Evolutionary conservation across 2,329 filamentous ascomycete species (phyloP), one percentile per base, ranked within the genome.

Genomic region (Aspergillus piperis): DNA sequence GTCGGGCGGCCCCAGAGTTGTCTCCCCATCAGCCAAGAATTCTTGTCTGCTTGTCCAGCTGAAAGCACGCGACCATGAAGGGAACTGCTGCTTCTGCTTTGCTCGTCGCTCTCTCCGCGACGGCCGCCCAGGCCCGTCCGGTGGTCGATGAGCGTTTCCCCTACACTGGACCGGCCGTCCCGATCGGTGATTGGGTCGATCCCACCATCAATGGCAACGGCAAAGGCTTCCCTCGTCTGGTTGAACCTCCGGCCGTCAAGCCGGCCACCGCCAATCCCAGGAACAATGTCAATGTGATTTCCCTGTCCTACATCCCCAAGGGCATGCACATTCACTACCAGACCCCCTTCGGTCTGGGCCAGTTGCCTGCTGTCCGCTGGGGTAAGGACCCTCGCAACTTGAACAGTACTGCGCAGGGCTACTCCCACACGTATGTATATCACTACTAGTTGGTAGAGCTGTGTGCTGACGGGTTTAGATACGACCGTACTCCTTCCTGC

Each of bases 231-330:
- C 75, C 77, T 19, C 81, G 82, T 49, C 72, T 84, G 3, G 76
- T 82, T 8, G 82, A 84, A 67, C 68, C 78, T 41, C 82, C 81
- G 8, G 82, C 81, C 3, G 81, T 84, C 17, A 78, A 74, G 63
- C 82, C 82, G 3, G 71, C 70, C 25, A 71, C 68, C 6, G 61
- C 63, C 8, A 78, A 80, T 50, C 78, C 81, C 6, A 79, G 73
- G 42, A 84, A 84, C 73, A 84, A 84, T 56, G 68, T 84, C 68
- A 84, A 84, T 62, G 82, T 84, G 39, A 81, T 84, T 58, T 77
- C 78, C 4, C 63, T 82, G 59, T 74, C 81, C 1, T 84, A 82
- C 61, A 61, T 82, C 2, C 81, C 81, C 1, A 68, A 74, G 53
- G 82, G 82, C 36, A 79, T 84, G 67, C 82, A 82, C 66, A 77